A percentile compares a stretch with the other conserved stretches of the same genome.
phyloP scores from a whole-genome alignment of 2,329 filamentous ascomycete species.

The Pseudodiploospora longispora region DNA sequence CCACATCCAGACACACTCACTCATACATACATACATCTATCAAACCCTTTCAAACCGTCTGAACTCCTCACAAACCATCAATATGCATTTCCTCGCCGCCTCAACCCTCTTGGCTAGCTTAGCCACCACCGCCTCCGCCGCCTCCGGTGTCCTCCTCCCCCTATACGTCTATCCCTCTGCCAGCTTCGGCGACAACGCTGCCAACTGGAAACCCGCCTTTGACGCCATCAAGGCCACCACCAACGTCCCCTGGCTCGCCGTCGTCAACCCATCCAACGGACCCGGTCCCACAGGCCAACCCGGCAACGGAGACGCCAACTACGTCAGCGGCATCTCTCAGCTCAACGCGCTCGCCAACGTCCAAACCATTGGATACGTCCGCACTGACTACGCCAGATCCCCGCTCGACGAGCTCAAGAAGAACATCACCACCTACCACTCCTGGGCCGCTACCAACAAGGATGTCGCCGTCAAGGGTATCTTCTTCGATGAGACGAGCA shows the following conservation, averaged over 20 bases:
- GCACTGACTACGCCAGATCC: slow-evolving; percentile 11
- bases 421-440: slow-evolving; percentile 14
- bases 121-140: neutral
- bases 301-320: slow-evolving; percentile 14
- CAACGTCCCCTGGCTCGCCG: slow-evolving; percentile 11
- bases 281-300: slow-evolving; percentile 13
- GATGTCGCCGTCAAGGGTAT: slow-evolving; percentile 15
- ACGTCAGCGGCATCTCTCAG: slow-evolving; percentile 14
- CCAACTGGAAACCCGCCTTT: slow-evolving; percentile 15
- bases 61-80: no score
- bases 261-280: slow-evolving; percentile 15
- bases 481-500: slow-evolving; percentile 15
- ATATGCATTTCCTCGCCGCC: no score
- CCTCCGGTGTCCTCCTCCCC: slow-evolving; percentile 4
- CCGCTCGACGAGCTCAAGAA: slow-evolving; percentile 13
- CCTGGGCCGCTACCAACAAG: slow-evolving; percentile 7
- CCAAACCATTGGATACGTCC: slow-evolving; percentile 16
- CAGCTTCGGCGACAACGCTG: slow-evolving; percentile 11
- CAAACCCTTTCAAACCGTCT: no score
- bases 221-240: slow-evolving; percentile 7
- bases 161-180: slow-evolving; percentile 16
- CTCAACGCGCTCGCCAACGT: slow-evolving; percentile 15
- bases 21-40: no score
- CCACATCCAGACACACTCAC: no score
- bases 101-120: no score